Evolutionary conservation across 164 flowering plant species (phyloP), one percentile per base, ranked within the genome.

Genomic region (Liquidambar formosana): DNA sequence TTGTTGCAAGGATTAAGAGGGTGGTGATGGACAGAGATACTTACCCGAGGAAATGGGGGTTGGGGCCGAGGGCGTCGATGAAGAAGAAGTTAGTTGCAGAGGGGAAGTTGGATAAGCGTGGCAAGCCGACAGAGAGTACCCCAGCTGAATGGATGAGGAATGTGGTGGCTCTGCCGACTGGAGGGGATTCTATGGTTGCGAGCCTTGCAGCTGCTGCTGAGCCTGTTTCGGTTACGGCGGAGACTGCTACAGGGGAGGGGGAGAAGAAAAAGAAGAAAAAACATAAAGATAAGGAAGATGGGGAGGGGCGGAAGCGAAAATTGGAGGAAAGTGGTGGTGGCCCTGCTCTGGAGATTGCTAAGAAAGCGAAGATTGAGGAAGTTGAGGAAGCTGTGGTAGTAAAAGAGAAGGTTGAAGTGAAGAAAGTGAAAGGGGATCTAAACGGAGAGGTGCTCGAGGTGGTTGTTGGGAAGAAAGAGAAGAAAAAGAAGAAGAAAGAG

Each of bases 1-100:
- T 83, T 12, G 95, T 90, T 61, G 95, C 95, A 0, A 90, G 69
- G 82, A 90, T 90, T 67, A 90, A 90, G 85, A 83, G 95, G 81
- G 95, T 90, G 33, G 95, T 90, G 61, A 90, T 90, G 95, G 95
- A 90, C 60, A 65, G 95, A 68, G 95, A 90, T 60, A 90, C 92
- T 11, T 90, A 90, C 49, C 92, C 95, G 0, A 86, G 92, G 80
- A 90, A 90, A 63, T 90, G 95, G 92, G 91, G 95, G 1, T 72
- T 90, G 78, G 95, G 95, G 5, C 95, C 92, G 0, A 78, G 82
- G 67, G 95, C 95, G n/a, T 82, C 91, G 0, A 80, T 84, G 95
- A 90, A 90, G 88, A 88, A 90, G 83, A 90, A 86, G 67, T 43
- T 90, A 79, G 68, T 88, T 57, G 73, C 86, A 0, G 88, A 85